Evolutionary conservation across 2,329 filamentous ascomycete genomes (phyloP).

Genomic region (Ophiostoma sp.): DNA sequence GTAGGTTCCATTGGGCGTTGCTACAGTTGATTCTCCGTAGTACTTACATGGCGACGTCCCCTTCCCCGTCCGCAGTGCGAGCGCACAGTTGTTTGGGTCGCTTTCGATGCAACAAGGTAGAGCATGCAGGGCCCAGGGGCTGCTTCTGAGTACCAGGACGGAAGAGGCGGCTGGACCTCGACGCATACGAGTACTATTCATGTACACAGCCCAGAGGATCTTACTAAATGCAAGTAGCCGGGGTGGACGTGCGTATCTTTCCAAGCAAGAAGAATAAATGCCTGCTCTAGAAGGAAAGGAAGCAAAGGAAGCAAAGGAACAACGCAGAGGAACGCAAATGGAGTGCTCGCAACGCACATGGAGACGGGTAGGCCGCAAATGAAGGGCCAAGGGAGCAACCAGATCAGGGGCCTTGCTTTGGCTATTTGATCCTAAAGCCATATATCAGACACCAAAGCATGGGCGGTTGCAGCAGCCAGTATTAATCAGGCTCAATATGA

Average conservation of each 20-base stretch:
- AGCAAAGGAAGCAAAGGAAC: neutral
- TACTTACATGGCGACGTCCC: neutral
- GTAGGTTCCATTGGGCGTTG: neutral
- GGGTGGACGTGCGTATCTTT: neutral
- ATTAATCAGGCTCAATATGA: too few relatives aligned
- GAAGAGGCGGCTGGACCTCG: neutral
- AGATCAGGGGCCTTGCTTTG: too few relatives aligned
- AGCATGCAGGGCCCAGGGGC: conserved; percentile 3
- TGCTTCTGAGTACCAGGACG: neutral
- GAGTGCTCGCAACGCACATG: neutral
- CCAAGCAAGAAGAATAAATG: neutral
- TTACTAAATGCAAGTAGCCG: neutral
- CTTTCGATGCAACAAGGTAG: neutral
- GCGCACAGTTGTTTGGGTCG: neutral
- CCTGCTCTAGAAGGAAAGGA: neutral
- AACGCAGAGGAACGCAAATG: neutral
- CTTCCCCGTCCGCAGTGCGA: conserved; percentile 4
- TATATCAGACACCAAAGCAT: too few relatives aligned
- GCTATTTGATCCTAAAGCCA: too few relatives aligned
- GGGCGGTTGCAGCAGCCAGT: too few relatives aligned
- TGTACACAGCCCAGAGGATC: neutral
- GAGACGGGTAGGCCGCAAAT: too few relatives aligned
- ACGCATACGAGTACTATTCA: neutral
- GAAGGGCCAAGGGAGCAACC: too few relatives aligned
- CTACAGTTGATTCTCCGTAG: neutral